Percentiles rank a stretch among this genome's conserved stretches.
Evolutionary conservation across 768 basidiomycete genomes (phyloP).

Genomic region (Hericium alpestre): DNA sequence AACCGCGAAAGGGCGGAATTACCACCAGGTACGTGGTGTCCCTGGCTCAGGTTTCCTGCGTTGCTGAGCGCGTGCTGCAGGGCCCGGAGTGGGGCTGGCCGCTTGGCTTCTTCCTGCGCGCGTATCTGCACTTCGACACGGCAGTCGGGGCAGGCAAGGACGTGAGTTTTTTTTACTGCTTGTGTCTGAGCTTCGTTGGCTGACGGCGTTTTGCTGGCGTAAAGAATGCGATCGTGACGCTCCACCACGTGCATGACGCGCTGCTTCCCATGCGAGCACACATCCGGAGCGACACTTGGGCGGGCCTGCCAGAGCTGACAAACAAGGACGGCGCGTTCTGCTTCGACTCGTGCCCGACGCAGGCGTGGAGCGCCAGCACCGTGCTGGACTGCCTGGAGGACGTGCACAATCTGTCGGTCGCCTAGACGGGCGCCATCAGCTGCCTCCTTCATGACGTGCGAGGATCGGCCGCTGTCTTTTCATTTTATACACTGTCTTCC

Average conservation of each 20-base stretch:
- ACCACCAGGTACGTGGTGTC: slow-evolving; percentile 59
- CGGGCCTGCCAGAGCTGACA: slow-evolving; percentile 87
- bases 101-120: slow-evolving; percentile 87
- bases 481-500: not conserved
- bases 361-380: slow-evolving; percentile 95
- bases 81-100: slow-evolving; percentile 96
- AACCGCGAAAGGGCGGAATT: slow-evolving; percentile 90
- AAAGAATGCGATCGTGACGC: slow-evolving; percentile 1
- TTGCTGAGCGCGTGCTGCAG: slow-evolving; percentile 24
- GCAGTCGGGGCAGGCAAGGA: slow-evolving; percentile 54
- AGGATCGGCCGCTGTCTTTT: not conserved
- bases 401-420: slow-evolving; percentile 36
- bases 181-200: not conserved
- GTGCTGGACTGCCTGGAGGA: slow-evolving; percentile 80
- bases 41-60: not conserved
- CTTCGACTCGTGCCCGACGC: slow-evolving; percentile 81
- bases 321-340: slow-evolving; percentile 80
- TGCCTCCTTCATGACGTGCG: too few relatives aligned
- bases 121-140: slow-evolving; percentile 83
- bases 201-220: not conserved
- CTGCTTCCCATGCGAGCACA: slow-evolving; percentile 63
- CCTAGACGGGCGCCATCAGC: not conserved
- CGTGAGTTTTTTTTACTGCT: slow-evolving; percentile 31
- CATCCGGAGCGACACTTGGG: slow-evolving; percentile 78
- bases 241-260: slow-evolving; percentile 70